Evolutionary conservation across 164 flowering plant genomes (phyloP).

Genomic region (Warburgia ugandensis): DNA sequence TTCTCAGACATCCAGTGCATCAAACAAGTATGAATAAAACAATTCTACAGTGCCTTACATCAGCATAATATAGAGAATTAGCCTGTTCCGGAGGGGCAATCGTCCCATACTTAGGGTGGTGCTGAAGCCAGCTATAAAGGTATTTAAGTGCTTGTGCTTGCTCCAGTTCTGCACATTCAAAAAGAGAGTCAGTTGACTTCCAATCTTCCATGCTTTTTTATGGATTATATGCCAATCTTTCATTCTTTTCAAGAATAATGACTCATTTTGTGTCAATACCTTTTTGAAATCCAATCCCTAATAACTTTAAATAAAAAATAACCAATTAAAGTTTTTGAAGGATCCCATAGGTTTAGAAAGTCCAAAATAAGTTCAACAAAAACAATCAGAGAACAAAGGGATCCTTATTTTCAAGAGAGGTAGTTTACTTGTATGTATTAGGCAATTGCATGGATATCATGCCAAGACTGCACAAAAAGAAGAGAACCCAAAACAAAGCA

Average conservation of each 20-base stretch:
- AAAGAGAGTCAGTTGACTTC: conserved; percentile 2
- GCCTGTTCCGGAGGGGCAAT: conserved; percentile 54
- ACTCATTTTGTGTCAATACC: too few relatives aligned
- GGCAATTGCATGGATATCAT: too few relatives aligned
- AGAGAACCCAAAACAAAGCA: too few relatives aligned
- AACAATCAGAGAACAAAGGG: too few relatives aligned
- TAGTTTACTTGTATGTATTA: too few relatives aligned
- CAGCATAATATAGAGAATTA: conserved; percentile 64
- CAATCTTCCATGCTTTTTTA: background rate
- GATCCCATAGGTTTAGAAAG: background rate
- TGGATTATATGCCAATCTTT: background rate
- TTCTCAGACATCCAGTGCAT: too few relatives aligned
- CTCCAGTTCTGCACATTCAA: conserved; percentile 68
- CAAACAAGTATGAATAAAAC: background rate
- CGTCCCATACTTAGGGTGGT: conserved; percentile 79
- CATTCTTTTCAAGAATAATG: background rate
- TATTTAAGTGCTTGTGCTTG: conserved; percentile 86
- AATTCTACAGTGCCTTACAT: conserved; percentile 41
- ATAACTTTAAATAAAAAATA: too few relatives aligned
- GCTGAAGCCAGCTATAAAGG: conserved; percentile 76
- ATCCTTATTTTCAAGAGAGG: too few relatives aligned
- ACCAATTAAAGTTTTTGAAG: too few relatives aligned
- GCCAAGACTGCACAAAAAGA: too few relatives aligned
- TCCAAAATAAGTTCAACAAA: too few relatives aligned
- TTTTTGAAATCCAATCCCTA: too few relatives aligned